Conservation (phyloP, 345 rosid genomes). For the Euphorbia tirucalli region DNA sequence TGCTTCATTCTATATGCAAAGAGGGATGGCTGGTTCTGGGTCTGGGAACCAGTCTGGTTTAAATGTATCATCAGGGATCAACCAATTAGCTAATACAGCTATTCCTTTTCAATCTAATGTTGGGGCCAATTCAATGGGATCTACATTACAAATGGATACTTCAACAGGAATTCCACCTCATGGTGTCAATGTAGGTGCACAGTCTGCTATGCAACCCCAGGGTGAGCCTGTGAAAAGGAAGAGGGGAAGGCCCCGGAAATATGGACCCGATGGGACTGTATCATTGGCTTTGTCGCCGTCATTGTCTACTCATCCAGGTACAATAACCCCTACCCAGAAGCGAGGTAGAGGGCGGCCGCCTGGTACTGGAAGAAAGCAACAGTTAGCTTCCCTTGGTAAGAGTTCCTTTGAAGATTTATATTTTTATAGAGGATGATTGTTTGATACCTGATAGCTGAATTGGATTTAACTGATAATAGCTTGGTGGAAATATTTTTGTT, state of each 20-base stretch:
- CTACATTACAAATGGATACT: conserved; percentile 53
- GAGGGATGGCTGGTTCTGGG: conserved; percentile 68
- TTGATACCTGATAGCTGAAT: neutral
- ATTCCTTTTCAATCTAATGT: conserved; percentile 60
- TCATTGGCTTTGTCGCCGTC: conserved; percentile 79
- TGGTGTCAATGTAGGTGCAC: conserved; percentile 50
- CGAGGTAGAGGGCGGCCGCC: conserved; percentile 95
- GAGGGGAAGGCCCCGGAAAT: conserved; percentile 90
- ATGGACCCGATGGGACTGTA: conserved; percentile 71
- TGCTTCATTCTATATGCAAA: conserved; percentile 74
- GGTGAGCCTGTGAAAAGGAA: conserved; percentile 65
- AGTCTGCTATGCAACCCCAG: conserved; percentile 37
- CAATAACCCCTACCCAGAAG: conserved; percentile 57
- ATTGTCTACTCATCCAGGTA: conserved; percentile 51
- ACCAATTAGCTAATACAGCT: conserved; percentile 44
- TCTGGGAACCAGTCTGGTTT: conserved; percentile 54
- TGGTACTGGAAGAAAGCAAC: conserved; percentile 79
- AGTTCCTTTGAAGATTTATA: neutral
- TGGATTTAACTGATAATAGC: neutral
- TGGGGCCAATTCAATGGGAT: conserved; percentile 45
- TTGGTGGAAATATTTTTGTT: neutral
- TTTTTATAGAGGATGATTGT: neutral
- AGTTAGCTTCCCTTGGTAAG: conserved; percentile 63
- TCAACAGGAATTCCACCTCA: conserved; percentile 51
- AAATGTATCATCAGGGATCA: conserved; percentile 62